Evolutionary conservation across 2,329 filamentous ascomycete species (phyloP).

Genomic region (Apiospora phragmitis): DNA sequence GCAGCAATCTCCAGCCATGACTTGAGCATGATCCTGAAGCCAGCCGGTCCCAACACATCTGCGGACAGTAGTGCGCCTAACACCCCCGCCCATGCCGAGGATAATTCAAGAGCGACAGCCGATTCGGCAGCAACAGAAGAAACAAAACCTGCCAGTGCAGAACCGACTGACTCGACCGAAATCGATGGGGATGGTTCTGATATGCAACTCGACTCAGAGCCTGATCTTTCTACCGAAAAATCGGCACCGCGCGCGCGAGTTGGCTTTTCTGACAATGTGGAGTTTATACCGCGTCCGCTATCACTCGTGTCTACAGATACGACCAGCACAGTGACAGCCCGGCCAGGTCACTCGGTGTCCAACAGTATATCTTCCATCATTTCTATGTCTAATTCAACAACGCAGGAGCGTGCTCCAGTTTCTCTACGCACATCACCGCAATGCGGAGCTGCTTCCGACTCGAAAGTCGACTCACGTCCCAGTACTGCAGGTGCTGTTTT

Average conservation of each 20-base stretch:
- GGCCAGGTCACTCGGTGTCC: conserved; percentile 70
- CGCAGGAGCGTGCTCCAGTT: conserved; percentile 41
- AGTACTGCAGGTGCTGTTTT: conserved; percentile 73
- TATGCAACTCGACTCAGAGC: conserved; percentile 27
- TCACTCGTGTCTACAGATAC: conserved; percentile 85
- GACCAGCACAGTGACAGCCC: conserved; percentile 72
- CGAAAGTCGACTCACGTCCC: conserved; percentile 55
- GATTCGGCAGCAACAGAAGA: background rate
- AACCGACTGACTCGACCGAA: background rate
- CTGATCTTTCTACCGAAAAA: conserved; percentile 30
- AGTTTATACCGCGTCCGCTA: conserved; percentile 79
- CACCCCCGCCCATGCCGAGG: conserved; percentile 55
- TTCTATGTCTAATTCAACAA: conserved; percentile 53
- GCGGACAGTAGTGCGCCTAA: conserved; percentile 64
- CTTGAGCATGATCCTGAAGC: conserved; percentile 67
- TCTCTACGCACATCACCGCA: conserved; percentile 38
- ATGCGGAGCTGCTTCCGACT: conserved; percentile 31
- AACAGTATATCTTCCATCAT: conserved; percentile 80
- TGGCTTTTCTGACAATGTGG: conserved; percentile 80
- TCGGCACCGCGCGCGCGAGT: conserved; percentile 62
- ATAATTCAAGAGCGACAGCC: conserved; percentile 23
- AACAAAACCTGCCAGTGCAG: background rate
- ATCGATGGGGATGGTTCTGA: conserved; percentile 20
- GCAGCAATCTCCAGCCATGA: conserved; percentile 83
- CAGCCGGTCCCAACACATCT: conserved; percentile 51